These are phyloP conservation scores for Asparagopsis taxiformis DNA, from an alignment of 31 red algal genomes.

Conservation along the genomic window DNA sequence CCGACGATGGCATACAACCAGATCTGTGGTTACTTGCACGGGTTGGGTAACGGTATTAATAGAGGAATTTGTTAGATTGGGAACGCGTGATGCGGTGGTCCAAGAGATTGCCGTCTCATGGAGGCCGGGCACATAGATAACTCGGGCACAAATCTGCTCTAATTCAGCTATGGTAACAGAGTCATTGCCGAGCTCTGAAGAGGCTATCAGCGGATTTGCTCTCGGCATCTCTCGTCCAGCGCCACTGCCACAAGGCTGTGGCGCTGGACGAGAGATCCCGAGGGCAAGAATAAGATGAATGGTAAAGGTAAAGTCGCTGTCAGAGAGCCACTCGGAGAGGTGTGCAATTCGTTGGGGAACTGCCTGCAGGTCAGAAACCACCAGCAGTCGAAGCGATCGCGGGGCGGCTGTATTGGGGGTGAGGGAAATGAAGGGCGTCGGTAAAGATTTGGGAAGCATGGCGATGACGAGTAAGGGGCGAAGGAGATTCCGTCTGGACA, in stretches of 20 bases:
- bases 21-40: constrained; percentile 35
- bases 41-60: constrained; percentile 51
- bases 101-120: constrained; percentile 44
- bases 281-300: constrained; percentile 64
- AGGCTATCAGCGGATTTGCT: constrained; percentile 19
- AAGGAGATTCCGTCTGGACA: too few species aligned
- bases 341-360: constrained; percentile 55
- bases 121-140: constrained; percentile 68
- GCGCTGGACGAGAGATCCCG: constrained; percentile 45
- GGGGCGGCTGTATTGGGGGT: constrained; percentile 9
- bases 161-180: constrained; percentile 52
- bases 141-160: constrained; percentile 57
- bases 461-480: too few species aligned
- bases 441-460: too few species aligned
- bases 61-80: constrained; percentile 17
- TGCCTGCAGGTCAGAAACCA: constrained; percentile 52
- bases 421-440: constrained; percentile 21
- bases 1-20: constrained; percentile 48
- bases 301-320: constrained; percentile 45
- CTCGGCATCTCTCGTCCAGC: neutral
- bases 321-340: constrained; percentile 57
- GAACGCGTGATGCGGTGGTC: constrained; percentile 17
- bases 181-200: constrained; percentile 51
- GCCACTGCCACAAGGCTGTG: too few species aligned
- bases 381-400: constrained; percentile 35